Base-by-base conservation (phyloP, 2,329 filamentous ascomycete species). In the Rhinocladiella mackenziei region DNA sequence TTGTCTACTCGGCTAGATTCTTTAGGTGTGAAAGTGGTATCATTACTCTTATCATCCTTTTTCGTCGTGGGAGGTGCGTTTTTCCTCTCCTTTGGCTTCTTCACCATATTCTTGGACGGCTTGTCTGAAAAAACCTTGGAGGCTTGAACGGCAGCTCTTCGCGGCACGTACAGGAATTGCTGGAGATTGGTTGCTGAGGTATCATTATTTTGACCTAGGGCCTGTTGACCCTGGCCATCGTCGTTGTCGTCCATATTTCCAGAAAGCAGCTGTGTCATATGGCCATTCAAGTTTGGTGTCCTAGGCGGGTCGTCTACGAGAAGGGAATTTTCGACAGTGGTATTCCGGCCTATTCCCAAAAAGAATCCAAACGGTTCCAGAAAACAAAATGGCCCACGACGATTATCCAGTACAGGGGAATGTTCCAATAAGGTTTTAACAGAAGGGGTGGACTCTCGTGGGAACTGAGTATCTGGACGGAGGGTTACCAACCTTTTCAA, bases 401-500 rank as follows among this genome's bases (percentile, higher is more conserved):
- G 17, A 9, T 29, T 26, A 18, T 17, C 31, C 31, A 17, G n/a
- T n/a, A 19, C 4, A 2, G 18, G 19, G 17, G 11, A 7, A 32
- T 9, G 11, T 6, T 41, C 31, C 43, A 46, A 34, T 17, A 43
- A 17, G 18, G 29, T 7, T 33, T 40, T 11, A 23, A 32, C 18
- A 26, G 32, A 36, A 17, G 31, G 31, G 43, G 34, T 40, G n/a
- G n/a, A n/a, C n/a, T n/a, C n/a, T n/a, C n/a, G 32, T 17, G 18
- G 37, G 31, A 34, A 34, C 13, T 14, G 36, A 31, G 39, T 17
- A 26, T 17, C 23, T 18, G 23, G 37, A 23, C n/a, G 29, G n/a
- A 35, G 35, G 22, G 31, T 35, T 39, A 57, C 62, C 32, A 60
- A 71, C 69, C 61, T 69, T 70, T 60, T 72, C 69, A 44, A 72